phyloP scores from a whole-genome alignment of 192 early-diverging fungal genomes.

The Coemansia sp. region DNA sequence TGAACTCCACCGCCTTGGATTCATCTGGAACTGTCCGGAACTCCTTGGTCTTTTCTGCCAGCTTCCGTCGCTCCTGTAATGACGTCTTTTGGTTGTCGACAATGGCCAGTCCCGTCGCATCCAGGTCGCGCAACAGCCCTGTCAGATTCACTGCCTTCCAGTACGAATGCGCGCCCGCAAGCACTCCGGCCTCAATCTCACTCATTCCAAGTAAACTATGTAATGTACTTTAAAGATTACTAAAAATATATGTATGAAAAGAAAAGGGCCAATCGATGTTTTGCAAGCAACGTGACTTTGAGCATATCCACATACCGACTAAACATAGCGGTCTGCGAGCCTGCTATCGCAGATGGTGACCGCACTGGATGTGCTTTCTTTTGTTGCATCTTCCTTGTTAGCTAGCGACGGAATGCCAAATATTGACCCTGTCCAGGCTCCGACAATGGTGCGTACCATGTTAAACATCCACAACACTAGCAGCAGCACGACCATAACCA shows the following conservation, averaged over 20 bases:
- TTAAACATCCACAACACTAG: slow-evolving; percentile 34
- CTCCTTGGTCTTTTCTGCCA: slow-evolving; percentile 88
- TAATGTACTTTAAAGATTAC: background rate
- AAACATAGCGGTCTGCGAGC: background rate
- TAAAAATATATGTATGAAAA: slow-evolving; percentile 3
- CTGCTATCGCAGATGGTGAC: background rate
- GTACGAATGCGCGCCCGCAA: slow-evolving; percentile 47
- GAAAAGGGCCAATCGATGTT: no score
- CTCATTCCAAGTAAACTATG: background rate
- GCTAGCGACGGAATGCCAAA: slow-evolving; percentile 10
- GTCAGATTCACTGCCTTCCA: slow-evolving; percentile 64
- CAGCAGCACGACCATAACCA: slow-evolving; percentile 18
- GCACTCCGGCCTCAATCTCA: slow-evolving; percentile 10
- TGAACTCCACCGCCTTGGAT: slow-evolving; percentile 76
- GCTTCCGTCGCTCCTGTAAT: slow-evolving; percentile 70
- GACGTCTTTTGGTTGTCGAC: slow-evolving; percentile 84
- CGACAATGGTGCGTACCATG: slow-evolving; percentile 38
- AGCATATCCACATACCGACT: background rate
- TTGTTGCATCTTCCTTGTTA: background rate
- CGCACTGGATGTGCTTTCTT: background rate
- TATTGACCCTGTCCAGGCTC: slow-evolving; percentile 34
- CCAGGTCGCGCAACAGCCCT: slow-evolving; percentile 68
- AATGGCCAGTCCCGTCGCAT: slow-evolving; percentile 72
- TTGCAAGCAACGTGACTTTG: background rate
- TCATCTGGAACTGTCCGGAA: slow-evolving; percentile 79